These are phyloP conservation scores for Juncus inflexus DNA, from an alignment of 176 grass and related monocot species.

Conservation along the genomic window DNA sequence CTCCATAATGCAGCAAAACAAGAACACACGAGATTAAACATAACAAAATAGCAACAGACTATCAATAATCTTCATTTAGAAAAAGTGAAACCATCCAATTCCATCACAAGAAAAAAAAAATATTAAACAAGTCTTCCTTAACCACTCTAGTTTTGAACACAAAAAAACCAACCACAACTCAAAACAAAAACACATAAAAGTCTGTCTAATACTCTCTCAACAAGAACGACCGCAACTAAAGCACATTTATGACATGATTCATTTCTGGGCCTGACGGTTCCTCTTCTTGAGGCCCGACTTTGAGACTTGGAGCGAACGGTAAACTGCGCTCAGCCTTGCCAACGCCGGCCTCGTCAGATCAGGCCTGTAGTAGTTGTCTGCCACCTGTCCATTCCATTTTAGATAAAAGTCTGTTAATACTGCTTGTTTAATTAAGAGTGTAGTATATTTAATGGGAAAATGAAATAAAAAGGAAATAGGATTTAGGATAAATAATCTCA, in stretches of 20 bases:
- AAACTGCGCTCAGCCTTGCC: constrained; percentile 48
- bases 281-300: constrained; percentile 86
- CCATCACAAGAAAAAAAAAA: constrained; percentile 5
- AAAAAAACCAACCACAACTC: neutral
- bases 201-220: too few relatives aligned
- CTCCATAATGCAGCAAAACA: too few relatives aligned
- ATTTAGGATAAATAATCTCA: neutral
- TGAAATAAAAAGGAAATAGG: neutral
- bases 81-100: neutral
- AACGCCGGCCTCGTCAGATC: constrained; percentile 76
- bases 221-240: neutral
- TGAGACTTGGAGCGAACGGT: constrained; percentile 75
- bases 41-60: neutral
- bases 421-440: neutral
- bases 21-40: too few relatives aligned
- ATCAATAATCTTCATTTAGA: constrained; percentile 5
- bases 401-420: constrained; percentile 5
- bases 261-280: constrained; percentile 55
- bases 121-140: constrained; percentile 8
- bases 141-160: constrained; percentile 1
- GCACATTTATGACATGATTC: neutral
- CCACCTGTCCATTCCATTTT: constrained; percentile 29
- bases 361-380: constrained; percentile 68
- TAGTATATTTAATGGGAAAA: neutral
- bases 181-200: neutral